Evolutionary conservation across 23 red algal genomes (phyloP).

Genomic region (Gracilaria gracilis): DNA sequence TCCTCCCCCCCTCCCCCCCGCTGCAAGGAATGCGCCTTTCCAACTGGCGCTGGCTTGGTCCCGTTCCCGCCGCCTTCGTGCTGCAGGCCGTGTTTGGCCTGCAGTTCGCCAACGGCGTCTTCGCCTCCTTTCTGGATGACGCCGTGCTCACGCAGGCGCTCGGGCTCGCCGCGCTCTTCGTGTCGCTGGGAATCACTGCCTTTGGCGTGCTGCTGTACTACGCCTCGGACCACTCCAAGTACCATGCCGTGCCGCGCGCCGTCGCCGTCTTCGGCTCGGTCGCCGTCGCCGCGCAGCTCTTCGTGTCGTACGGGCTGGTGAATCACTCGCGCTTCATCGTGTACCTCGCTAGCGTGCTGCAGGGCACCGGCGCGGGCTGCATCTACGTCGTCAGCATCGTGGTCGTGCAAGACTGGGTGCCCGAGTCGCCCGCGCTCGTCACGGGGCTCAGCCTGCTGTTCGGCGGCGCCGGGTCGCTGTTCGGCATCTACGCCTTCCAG

Average conservation of each 20-base stretch:
- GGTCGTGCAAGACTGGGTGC: constrained; percentile 54
- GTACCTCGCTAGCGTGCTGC: background rate
- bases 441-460: constrained; percentile 41
- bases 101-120: constrained; percentile 51
- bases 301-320: constrained; percentile 32
- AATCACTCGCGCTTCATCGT: background rate
- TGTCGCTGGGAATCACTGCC: constrained; percentile 35
- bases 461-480: constrained; percentile 42
- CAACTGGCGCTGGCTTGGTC: constrained; percentile 51
- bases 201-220: constrained; percentile 49
- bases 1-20: background rate
- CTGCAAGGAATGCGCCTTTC: constrained; percentile 41
- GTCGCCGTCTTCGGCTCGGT: constrained; percentile 39
- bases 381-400: constrained; percentile 53
- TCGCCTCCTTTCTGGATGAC: constrained; percentile 32
- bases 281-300: constrained; percentile 29
- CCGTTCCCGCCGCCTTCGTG: constrained; percentile 47
- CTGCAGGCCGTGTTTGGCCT: constrained; percentile 45
- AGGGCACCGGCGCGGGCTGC: constrained; percentile 30
- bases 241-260: constrained; percentile 5
- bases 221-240: constrained; percentile 9
- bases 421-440: constrained; percentile 34
- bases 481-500: constrained; percentile 37
- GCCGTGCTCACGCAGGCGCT: constrained; percentile 38
- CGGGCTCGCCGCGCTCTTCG: constrained; percentile 23